A percentile compares a stretch with the other conserved stretches of the same genome.
These are phyloP conservation scores for Ganoderma sinense DNA, from an alignment of 1,284 basidiomycete genomes.

Conservation along the genomic window DNA sequence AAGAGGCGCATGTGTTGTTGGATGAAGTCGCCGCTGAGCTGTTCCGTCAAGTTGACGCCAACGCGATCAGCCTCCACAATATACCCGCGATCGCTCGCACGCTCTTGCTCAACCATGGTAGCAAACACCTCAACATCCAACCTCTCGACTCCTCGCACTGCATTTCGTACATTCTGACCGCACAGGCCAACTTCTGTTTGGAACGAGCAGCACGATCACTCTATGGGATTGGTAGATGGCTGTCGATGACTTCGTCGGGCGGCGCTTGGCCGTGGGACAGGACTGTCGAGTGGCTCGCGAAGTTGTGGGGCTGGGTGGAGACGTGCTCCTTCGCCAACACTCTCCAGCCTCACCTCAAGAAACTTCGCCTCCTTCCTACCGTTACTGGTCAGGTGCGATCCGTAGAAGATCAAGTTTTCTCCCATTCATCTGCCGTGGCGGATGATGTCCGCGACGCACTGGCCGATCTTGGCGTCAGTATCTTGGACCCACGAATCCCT, in stretches of 20 bases:
- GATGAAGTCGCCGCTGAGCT: constrained; percentile 9
- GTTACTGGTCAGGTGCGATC: background rate
- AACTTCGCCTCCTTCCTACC: constrained; percentile 10
- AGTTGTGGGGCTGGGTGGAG: constrained; percentile 14
- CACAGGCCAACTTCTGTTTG: background rate
- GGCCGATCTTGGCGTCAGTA: constrained; percentile 8
- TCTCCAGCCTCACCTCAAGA: background rate
- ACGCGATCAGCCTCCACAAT: constrained; percentile 12
- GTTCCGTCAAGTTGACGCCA: constrained; percentile 12
- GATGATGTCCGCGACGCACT: background rate
- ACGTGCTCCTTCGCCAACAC: background rate
- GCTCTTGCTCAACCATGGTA: constrained; percentile 7
- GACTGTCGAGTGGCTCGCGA: constrained; percentile 10
- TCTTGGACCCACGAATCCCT: constrained; percentile 17
- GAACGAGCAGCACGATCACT: background rate
- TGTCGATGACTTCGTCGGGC: background rate
- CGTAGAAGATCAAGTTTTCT: constrained; percentile 5
- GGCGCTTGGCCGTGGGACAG: constrained; percentile 9
- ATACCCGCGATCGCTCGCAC: constrained; percentile 4
- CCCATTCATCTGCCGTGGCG: background rate
- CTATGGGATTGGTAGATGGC: background rate
- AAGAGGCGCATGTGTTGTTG: constrained; percentile 7
- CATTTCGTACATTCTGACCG: constrained; percentile 1
- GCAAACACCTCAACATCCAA: constrained; percentile 8
- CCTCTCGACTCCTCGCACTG: constrained; percentile 1